A percentile compares a stretch with the other conserved stretches of the same genome.
Conservation (phyloP, 1,139 yeast genomes). For the Lodderomyces metapsilosis region DNA sequence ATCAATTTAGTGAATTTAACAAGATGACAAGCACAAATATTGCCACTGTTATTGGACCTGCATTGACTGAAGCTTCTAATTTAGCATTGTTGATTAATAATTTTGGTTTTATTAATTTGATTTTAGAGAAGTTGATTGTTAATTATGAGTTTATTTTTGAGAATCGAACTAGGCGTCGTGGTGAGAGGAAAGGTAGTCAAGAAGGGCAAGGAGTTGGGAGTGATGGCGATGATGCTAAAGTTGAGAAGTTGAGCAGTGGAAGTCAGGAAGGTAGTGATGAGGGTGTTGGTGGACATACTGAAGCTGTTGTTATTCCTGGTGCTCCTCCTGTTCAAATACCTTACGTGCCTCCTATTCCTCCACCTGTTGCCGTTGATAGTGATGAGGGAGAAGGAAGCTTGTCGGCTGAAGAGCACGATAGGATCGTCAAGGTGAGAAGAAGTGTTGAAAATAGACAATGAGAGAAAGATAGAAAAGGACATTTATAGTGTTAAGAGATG, state of each 20-base stretch:
- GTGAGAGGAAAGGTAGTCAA: neutral
- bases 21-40: constrained; percentile 79
- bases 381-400: neutral
- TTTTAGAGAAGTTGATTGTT: constrained; percentile 49
- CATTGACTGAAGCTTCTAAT: constrained; percentile 56
- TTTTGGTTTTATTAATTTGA: constrained; percentile 56
- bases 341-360: neutral
- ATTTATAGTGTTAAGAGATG: neutral
- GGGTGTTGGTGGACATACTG: neutral
- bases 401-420: neutral
- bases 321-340: neutral
- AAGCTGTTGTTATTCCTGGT: neutral
- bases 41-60: constrained; percentile 73
- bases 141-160: constrained; percentile 43
- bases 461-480: neutral
- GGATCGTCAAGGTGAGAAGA: neutral
- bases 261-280: neutral
- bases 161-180: neutral
- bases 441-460: neutral
- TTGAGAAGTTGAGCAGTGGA: too few species aligned
- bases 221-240: neutral
- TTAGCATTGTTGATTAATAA: constrained; percentile 48
- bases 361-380: neutral
- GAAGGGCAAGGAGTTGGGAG: too few species aligned
- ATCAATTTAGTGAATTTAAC: constrained; percentile 58